Percentiles rank a stretch among this genome's conserved stretches.
These are phyloP conservation scores for Nigrospora osmanthi DNA, from an alignment of 2,329 filamentous ascomycete genomes.

Conservation along the genomic window DNA sequence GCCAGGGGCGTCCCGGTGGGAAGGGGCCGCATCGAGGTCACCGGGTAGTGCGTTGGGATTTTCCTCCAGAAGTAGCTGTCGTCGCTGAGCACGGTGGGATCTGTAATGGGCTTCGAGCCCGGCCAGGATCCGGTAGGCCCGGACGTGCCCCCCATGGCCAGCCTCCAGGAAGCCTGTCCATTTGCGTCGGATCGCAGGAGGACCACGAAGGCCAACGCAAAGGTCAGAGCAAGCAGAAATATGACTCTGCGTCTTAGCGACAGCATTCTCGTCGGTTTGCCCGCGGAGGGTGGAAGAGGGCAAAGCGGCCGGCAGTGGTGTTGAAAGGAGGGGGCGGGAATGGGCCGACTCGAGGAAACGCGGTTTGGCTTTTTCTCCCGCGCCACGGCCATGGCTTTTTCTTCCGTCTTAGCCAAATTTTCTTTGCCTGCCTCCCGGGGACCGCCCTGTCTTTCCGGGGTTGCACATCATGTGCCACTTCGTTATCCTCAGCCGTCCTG, in stretches of 20 bases:
- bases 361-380: too few relatives aligned
- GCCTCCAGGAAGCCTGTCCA: too few relatives aligned
- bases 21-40: slow-evolving; percentile 11
- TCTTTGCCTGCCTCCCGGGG: too few relatives aligned
- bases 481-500: too few relatives aligned
- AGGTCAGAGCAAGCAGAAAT: background rate
- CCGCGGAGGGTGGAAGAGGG: too few relatives aligned
- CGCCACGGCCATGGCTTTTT: too few relatives aligned
- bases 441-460: too few relatives aligned
- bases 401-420: too few relatives aligned
- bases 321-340: too few relatives aligned
- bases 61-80: slow-evolving; percentile 17
- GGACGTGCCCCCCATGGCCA: background rate
- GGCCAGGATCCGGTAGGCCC: background rate
- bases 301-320: too few relatives aligned
- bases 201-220: background rate
- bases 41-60: slow-evolving; percentile 13
- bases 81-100: slow-evolving; percentile 10
- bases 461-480: too few relatives aligned
- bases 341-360: too few relatives aligned
- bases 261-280: background rate
- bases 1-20: slow-evolving; percentile 11
- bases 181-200: background rate
- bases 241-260: background rate
- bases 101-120: background rate